These are phyloP conservation scores for Solanum ossicruentum DNA, from an alignment of 257 asterid species.

Conservation along the genomic window DNA sequence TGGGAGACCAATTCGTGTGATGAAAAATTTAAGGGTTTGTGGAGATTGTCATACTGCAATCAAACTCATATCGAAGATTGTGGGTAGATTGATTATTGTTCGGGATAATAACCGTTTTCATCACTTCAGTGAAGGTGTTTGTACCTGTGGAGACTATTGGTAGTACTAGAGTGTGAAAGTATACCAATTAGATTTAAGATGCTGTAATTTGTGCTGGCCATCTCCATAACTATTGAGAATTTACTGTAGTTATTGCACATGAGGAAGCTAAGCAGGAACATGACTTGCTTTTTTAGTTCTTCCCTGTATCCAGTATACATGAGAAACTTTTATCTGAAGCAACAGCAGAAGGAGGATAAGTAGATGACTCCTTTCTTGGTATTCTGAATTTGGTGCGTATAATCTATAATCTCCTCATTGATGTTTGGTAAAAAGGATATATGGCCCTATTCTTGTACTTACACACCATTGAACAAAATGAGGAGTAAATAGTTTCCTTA, in stretches of 20 bases:
- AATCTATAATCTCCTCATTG: not conserved
- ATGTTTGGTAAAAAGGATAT: not conserved
- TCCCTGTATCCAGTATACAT: not conserved
- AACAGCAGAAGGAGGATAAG: not conserved
- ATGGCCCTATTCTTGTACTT: not conserved
- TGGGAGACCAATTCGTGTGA: constrained; percentile 75
- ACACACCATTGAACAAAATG: not conserved
- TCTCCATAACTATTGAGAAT: not conserved
- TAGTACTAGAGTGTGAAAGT: constrained; percentile 7
- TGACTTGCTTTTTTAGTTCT: not conserved
- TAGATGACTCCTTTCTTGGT: not conserved
- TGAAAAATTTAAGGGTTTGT: constrained; percentile 84
- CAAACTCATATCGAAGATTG: constrained; percentile 69
- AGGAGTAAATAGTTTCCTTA: not conserved
- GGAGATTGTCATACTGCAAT: constrained; percentile 85
- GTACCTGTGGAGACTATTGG: constrained; percentile 97
- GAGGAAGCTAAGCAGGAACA: not conserved
- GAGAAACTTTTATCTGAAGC: not conserved
- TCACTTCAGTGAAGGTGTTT: constrained; percentile 67
- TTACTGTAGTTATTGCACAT: not conserved
- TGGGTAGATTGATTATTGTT: constrained; percentile 58
- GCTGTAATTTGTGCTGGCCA: not conserved
- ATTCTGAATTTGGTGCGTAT: not conserved
- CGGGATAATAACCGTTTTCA: constrained; percentile 94
- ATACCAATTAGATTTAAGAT: not conserved